A percentile compares a stretch with the other conserved stretches of the same genome.
Conservation (phyloP, 352 stramenopile genomes). For the Phytophthora fragariae region DNA sequence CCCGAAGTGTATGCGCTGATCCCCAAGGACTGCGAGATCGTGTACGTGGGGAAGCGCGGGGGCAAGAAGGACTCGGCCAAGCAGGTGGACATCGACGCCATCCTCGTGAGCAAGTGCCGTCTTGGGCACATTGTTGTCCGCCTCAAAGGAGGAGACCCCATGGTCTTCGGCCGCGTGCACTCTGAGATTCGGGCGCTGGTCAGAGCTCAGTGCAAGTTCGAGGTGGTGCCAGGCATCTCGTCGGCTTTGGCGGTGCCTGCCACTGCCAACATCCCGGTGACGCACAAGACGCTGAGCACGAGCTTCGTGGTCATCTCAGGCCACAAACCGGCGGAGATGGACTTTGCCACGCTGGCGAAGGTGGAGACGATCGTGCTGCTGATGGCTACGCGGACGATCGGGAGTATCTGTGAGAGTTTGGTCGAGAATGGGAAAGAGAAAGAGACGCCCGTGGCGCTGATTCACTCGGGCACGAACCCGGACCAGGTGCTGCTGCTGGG, state of each 20-base stretch:
- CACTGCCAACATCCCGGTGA: constrained; percentile 70
- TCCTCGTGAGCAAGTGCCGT: constrained; percentile 63
- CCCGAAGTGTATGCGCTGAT: constrained; percentile 64
- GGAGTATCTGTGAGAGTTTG: constrained; percentile 50
- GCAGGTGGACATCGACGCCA: constrained; percentile 71
- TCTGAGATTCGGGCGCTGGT: constrained; percentile 72
- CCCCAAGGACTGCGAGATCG: constrained; percentile 60
- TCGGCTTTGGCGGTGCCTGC: constrained; percentile 68
- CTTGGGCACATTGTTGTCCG: constrained; percentile 66
- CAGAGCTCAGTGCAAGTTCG: constrained; percentile 55
- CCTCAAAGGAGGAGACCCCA: constrained; percentile 75
- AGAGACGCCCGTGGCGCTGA: constrained; percentile 63
- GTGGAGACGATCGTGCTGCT: constrained; percentile 67
- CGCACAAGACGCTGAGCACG: constrained; percentile 72
- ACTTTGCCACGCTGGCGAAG: constrained; percentile 57
- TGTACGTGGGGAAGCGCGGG: constrained; percentile 77
- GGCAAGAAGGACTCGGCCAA: constrained; percentile 73
- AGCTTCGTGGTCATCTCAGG: constrained; percentile 73
- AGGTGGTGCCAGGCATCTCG: constrained; percentile 75
- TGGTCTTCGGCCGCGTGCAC: constrained; percentile 79
- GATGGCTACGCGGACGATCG: constrained; percentile 68
- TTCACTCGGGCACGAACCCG: constrained; percentile 68
- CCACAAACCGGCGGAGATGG: constrained; percentile 75
- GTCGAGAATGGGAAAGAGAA: constrained; percentile 45
- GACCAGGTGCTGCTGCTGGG: constrained; percentile 63